Percentiles rank a stretch among this genome's conserved stretches.
These are phyloP conservation scores for Dunaliella primolecta DNA, from an alignment of 139 green algal genomes.

Conservation along the genomic window DNA sequence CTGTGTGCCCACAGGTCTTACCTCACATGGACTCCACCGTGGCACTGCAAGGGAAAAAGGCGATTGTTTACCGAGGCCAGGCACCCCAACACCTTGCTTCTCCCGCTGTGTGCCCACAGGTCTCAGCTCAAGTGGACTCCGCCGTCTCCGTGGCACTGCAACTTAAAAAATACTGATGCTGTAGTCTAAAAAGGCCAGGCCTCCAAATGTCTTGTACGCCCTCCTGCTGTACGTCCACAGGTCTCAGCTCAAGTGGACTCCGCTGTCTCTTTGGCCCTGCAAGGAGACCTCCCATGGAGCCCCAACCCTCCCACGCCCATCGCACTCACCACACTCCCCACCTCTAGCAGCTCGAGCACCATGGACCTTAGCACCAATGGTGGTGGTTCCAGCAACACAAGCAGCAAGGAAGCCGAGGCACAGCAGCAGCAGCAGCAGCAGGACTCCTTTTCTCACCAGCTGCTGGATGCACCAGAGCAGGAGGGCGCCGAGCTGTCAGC, in stretches of 20 bases:
- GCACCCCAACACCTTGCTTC: no score
- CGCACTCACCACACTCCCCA: neutral
- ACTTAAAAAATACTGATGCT: no score
- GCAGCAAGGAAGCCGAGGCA: neutral
- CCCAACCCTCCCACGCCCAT: neutral
- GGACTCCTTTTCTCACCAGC: neutral
- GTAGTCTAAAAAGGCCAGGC: no score
- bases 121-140: no score
- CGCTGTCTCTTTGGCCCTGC: neutral
- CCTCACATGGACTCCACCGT: no score
- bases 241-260: neutral
- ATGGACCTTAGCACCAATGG: neutral
- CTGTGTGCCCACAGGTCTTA: no score
- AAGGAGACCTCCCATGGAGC: neutral
- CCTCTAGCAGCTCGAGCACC: neutral
- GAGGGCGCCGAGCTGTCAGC: neutral
- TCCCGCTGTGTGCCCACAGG: neutral
- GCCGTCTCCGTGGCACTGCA: no score
- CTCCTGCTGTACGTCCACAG: neutral
- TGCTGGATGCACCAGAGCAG: neutral
- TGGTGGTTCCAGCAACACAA: neutral
- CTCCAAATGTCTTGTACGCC: no score
- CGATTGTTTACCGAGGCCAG: no score
- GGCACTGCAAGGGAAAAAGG: no score
- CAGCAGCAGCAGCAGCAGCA: neutral